Evolutionary conservation across 2,329 filamentous ascomycete genomes (phyloP).

Genomic region (Colletotrichum sp.): DNA sequence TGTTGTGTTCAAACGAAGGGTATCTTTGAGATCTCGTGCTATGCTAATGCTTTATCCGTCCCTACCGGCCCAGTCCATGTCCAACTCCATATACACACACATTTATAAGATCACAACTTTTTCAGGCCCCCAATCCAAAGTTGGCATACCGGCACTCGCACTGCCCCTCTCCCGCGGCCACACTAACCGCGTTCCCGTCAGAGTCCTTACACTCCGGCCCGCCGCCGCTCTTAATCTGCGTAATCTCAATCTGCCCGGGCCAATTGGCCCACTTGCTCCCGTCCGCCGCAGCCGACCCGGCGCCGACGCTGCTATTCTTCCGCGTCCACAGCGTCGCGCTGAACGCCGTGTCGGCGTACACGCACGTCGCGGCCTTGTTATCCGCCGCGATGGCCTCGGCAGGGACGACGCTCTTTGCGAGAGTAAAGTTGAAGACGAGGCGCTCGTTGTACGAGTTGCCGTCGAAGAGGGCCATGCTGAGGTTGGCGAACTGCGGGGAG

Average conservation of each 20-base stretch:
- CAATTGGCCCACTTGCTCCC: constrained; percentile 45
- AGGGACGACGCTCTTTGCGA: constrained; percentile 59
- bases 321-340: constrained; percentile 66
- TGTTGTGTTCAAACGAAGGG: not conserved
- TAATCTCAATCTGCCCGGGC: constrained; percentile 64
- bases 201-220: constrained; percentile 59
- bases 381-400: constrained; percentile 43
- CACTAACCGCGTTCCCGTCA: constrained; percentile 38
- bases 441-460: constrained; percentile 54
- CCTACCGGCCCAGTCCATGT: not conserved
- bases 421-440: constrained; percentile 60
- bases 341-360: constrained; percentile 61
- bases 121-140: constrained; percentile 24
- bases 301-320: constrained; percentile 27
- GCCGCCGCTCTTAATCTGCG: constrained; percentile 53
- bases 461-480: constrained; percentile 54
- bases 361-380: constrained; percentile 58
- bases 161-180: constrained; percentile 38
- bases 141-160: constrained; percentile 47
- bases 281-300: constrained; percentile 14
- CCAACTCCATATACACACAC: not conserved
- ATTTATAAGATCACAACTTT: not conserved
- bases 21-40: not conserved
- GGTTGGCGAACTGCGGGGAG: constrained; percentile 59
- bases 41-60: not conserved